phyloP scores from a whole-genome alignment of 148 eudicot genomes.

The Cornus suecica region DNA sequence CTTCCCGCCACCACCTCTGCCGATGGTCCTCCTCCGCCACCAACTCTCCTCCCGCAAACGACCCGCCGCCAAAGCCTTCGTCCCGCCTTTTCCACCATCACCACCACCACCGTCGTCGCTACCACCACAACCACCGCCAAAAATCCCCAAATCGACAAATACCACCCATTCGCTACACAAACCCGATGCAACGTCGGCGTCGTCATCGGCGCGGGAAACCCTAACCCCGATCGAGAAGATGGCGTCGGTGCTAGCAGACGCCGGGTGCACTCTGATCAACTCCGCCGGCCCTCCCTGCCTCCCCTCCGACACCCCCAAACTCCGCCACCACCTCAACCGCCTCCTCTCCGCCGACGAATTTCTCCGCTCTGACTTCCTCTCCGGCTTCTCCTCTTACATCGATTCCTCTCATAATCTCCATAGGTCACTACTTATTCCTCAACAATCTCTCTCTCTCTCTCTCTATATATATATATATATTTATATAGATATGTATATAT shows the following conservation, averaged over 20 bases:
- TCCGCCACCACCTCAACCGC: slow-evolving; percentile 32
- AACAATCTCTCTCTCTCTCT: not conserved
- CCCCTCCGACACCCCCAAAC: slow-evolving; percentile 36
- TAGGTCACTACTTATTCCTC: slow-evolving; percentile 23
- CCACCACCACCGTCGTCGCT: slow-evolving; percentile 30
- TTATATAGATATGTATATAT: too few species aligned
- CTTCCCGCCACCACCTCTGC: not conserved
- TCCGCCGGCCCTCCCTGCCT: slow-evolving; percentile 44
- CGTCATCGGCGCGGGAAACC: slow-evolving; percentile 14
- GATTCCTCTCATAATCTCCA: slow-evolving; percentile 38
- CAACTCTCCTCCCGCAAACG: slow-evolving; percentile 36
- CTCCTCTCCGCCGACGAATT: slow-evolving; percentile 31
- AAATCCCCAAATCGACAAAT: slow-evolving; percentile 36
- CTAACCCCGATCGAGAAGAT: slow-evolving; percentile 29
- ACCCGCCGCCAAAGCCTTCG: slow-evolving; percentile 32
- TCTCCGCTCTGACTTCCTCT: slow-evolving; percentile 34
- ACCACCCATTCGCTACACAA: not conserved
- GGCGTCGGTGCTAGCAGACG: slow-evolving; percentile 44
- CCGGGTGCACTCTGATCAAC: slow-evolving; percentile 54
- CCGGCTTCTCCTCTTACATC: slow-evolving; percentile 40
- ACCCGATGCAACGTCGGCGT: slow-evolving; percentile 6
- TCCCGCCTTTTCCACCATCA: slow-evolving; percentile 30
- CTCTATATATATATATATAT: too few species aligned
- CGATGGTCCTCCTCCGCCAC: slow-evolving; percentile 30
- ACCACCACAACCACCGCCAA: slow-evolving; percentile 21